These are phyloP conservation scores for Aureobasidium sp. DNA, from an alignment of 2,329 filamentous ascomycete species.

Conservation along the genomic window DNA sequence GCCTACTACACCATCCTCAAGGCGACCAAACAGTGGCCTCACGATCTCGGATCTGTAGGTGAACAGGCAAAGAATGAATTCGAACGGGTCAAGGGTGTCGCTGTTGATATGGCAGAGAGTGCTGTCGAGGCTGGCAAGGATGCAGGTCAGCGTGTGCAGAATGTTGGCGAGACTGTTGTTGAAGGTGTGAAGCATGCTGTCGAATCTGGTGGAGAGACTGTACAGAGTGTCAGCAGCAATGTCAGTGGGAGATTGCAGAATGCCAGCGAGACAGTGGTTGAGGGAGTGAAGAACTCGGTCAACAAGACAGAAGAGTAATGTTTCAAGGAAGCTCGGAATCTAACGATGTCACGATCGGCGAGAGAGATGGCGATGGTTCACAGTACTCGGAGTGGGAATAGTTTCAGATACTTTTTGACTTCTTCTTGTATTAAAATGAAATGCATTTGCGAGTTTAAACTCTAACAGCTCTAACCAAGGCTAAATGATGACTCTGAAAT, in stretches of 20 bases:
- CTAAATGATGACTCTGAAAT: background rate
- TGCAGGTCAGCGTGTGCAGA: conserved; percentile 25
- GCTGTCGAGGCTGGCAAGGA: conserved; percentile 18
- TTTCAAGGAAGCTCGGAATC: background rate
- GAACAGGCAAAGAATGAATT: conserved; percentile 15
- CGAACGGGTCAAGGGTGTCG: conserved; percentile 11
- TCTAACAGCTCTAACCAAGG: background rate
- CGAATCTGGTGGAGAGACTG: background rate
- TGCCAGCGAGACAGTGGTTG: conserved; percentile 14
- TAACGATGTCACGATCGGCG: background rate
- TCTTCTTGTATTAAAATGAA: background rate
- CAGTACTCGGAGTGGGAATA: background rate
- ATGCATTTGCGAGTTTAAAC: background rate
- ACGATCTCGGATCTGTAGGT: conserved; percentile 27
- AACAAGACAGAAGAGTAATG: background rate
- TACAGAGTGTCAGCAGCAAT: background rate
- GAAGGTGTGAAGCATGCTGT: conserved; percentile 9
- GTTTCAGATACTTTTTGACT: background rate
- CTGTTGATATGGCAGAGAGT: background rate
- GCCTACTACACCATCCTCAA: conserved; percentile 60
- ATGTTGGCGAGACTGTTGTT: conserved; percentile 16
- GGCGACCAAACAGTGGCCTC: conserved; percentile 33
- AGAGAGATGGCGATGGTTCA: too few relatives aligned
- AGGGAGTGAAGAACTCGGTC: conserved; percentile 18
- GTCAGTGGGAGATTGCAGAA: background rate